Base-by-base conservation (phyloP, 2,329 filamentous ascomycete genomes). In the Setomelanomma holmii region DNA sequence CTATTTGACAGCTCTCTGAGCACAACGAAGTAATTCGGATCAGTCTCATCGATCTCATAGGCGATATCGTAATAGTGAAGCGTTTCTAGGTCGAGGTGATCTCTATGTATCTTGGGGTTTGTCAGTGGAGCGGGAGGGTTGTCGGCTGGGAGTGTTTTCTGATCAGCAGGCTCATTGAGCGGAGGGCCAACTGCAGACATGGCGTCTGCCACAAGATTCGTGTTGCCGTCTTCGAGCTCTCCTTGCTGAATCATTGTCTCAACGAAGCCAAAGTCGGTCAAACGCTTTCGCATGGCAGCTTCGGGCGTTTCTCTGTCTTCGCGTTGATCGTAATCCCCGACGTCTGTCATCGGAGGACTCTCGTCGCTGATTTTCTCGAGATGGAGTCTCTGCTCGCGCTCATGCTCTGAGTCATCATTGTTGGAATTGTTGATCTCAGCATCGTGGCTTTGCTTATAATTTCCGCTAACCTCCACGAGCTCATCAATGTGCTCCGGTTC, bases 11-110 rank as follows among this genome's bases (percentile, higher is more conserved):
- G 50, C 16, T 36, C 34, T 11, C 34, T 11, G 11, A 36, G 16
- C 14, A 81, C 78, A 60, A 81, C 78, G 66, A 81, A 76, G 68
- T 76, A 81, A 47, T 79, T 72, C 10, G 72, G 68, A 60, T 81
- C 79, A n/a, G 7, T 16, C 24, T 61, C 58, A 56, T 81, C 79
- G 56, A 74, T 73, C 53, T 80, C 78, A 51, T 76, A 81, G 1
- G 78, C 78, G 16, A 81, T 74, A 21, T 77, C 68, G 55, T 79
- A 81, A 62, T 80, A 79, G 21, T 68, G 67, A 50, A 81, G 56
- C 4, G 79, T 81, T 43, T 80, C 78, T 23, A 78, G 58, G 27
- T 74, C 69, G 27, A 81, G 64, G 66, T 79, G 76, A 38, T 79
- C 72, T 48, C 73, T 73, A 58, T 78, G 74, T 14, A 81, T 75